Evolutionary conservation across 1,284 basidiomycete species (phyloP), one percentile per base, ranked within the genome.

Genomic region (Ceraceosorus guamensis): DNA sequence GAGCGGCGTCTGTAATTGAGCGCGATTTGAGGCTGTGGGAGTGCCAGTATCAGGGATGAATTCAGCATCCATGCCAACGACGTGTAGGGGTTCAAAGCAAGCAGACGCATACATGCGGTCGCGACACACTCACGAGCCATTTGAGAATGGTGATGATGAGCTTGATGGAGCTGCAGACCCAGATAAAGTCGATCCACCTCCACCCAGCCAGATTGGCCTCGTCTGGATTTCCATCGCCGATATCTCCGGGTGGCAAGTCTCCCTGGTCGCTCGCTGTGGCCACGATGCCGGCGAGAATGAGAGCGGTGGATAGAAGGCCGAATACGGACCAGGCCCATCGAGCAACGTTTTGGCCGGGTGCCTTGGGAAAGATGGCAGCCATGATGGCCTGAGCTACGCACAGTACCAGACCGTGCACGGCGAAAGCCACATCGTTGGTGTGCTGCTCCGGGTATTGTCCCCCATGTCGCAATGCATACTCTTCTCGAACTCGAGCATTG

Each of bases 121-220:
- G 18, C 16, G 18, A 31, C 3, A 46, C 5, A 50, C 37, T 48
- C 30, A 55, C 49, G 13, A 77, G 43, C 39, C 75, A 76, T 55
- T 79, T 79, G 44, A 70, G 63, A 34, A 77, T 56, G 4, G 76
- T 73, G 30, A 78, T 70, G 33, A 63, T 65, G 5, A 79, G 66
- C 62, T 79, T 79, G 62, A 79, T 59, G 13, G 62, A 73, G 1
- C 68, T 69, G 7, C 77, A 60, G 33, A 68, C 55, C 49, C 71
- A 31, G 7, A 68, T 63, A 16, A 67, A 53, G 47, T 63, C 56
- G 2, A 71, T 13, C 62, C 65, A 67, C 0, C 31, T 18, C 8
- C 44, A 32, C n/a, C n/a, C n/a, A n/a, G n/a, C n/a, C n/a, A n/a
- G n/a, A n/a, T n/a, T n/a, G n/a, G n/a, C n/a, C n/a, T n/a, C n/a